Conservation (phyloP, 495 filamentous ascomycete species). For the Daldinia childiae region DNA sequence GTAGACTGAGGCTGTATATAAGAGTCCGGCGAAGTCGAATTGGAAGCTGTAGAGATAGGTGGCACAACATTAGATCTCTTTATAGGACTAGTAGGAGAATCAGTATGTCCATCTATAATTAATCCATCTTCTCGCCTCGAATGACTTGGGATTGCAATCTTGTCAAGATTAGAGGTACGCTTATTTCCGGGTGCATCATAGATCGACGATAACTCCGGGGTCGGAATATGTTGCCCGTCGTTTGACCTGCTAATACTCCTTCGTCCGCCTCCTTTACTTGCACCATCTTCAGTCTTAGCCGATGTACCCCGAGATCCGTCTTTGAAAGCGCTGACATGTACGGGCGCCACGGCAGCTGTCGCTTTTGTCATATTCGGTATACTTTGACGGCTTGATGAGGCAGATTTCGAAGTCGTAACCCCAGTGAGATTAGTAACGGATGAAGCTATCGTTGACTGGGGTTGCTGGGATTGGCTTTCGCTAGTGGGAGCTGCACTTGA, state of each 20-base stretch:
- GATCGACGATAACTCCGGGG: constrained; percentile 49
- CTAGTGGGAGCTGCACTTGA: constrained; percentile 49
- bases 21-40: constrained; percentile 41
- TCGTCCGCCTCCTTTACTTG: constrained; percentile 39
- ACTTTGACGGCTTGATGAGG: constrained; percentile 56
- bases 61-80: constrained; percentile 49
- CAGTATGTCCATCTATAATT: constrained; percentile 53
- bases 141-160: constrained; percentile 46
- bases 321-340: constrained; percentile 66
- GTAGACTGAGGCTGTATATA: constrained; percentile 32
- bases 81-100: constrained; percentile 54
- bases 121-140: constrained; percentile 52
- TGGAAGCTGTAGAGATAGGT: constrained; percentile 21
- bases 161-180: constrained; percentile 49
- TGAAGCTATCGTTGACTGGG: constrained; percentile 64
- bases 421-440: constrained; percentile 62
- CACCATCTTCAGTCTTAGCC: constrained; percentile 51
- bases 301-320: constrained; percentile 53
- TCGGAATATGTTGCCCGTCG: constrained; percentile 42
- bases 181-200: constrained; percentile 46
- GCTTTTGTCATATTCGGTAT: constrained; percentile 60
- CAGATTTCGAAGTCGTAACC: constrained; percentile 58
- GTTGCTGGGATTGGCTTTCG: constrained; percentile 50
- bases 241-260: constrained; percentile 51
- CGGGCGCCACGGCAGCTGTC: constrained; percentile 58